Evolutionary conservation across 768 basidiomycete species (phyloP), one percentile per base, ranked within the genome.

Genomic region (Tylopilus vinaceipallidus): DNA sequence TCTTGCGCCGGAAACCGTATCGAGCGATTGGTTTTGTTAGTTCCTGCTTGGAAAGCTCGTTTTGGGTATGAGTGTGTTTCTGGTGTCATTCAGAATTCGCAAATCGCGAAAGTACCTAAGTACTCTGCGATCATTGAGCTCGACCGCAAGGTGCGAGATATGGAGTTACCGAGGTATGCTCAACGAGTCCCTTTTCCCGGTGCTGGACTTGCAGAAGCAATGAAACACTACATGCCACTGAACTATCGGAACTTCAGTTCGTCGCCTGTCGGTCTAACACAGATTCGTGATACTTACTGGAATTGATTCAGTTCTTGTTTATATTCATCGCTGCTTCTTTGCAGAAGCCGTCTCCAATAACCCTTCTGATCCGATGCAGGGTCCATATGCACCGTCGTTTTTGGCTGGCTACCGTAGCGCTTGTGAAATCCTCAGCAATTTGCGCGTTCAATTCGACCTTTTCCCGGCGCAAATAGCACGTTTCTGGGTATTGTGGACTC

Each of bases 241-340:
- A 88, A 88, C 59, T 89, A 88, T 63, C 77, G 83, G 1, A 79
- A 86, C 57, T 71, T 84, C 30, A 81, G 87, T 88, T 20, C 59
- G 83, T 60, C 65, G 3, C 29, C 30, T 17, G 14, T 14, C 7
- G 2, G 3, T 7, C n/a, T n/a, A n/a, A n/a, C n/a, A n/a, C 39
- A 11, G 7, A 37, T 22, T 36, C 36, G 17, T 10, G 23, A 8
- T 26, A 19, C 16, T 19, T 20, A 42, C 26, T 24, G 43, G 20
- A 24, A 37, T 32, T 4, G 4, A 24, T 4, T 2, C 49, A 88
- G 86, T 83, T n/a, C 71, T 88, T 27, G 68, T 88, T 9, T 86
- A 86, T 60, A 77, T 88, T 42, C 86, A 88, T 62, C 83, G 87
- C 14, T 82, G 83, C 56, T 88, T 85, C 72, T 87, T 89, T 56